Evolutionary conservation across 345 rosid species (phyloP).

Genomic region (Euphorbia lathyris): DNA sequence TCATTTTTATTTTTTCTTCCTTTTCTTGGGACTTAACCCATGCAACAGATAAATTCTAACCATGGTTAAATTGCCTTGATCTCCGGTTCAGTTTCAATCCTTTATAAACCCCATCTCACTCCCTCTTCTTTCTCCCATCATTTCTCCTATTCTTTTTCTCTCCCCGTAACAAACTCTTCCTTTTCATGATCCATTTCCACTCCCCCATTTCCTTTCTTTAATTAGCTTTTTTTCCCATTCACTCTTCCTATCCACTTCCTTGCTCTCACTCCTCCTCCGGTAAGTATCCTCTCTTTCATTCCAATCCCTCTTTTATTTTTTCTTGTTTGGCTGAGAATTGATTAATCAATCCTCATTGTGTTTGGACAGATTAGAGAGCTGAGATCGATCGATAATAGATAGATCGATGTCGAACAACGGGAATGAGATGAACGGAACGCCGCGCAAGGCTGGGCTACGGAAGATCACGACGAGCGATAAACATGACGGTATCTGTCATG

Average conservation of each 20-base stretch:
- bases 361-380: not conserved
- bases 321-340: not conserved
- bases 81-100: slow-evolving; percentile 19
- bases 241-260: not conserved
- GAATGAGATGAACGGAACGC: slow-evolving; percentile 29
- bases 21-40: not conserved
- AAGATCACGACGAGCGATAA: slow-evolving; percentile 52
- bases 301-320: not conserved
- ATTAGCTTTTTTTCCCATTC: not conserved
- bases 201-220: not conserved
- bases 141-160: not conserved
- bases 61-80: slow-evolving; percentile 22
- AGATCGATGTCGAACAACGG: slow-evolving; percentile 41
- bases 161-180: not conserved
- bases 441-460: slow-evolving; percentile 33
- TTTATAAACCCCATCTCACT: slow-evolving; percentile 11
- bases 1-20: not conserved
- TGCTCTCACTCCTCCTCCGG: slow-evolving; percentile 13
- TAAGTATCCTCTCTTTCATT: not conserved
- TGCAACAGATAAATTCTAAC: slow-evolving; percentile 31
- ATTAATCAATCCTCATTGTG: not conserved
- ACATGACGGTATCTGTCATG: slow-evolving; percentile 52
- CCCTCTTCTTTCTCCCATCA: not conserved
- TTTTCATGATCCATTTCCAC: slow-evolving; percentile 10
- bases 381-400: no score